These are phyloP conservation scores for Stropharia rugosoannulata DNA, from an alignment of 768 basidiomycete species.

Conservation along the genomic window DNA sequence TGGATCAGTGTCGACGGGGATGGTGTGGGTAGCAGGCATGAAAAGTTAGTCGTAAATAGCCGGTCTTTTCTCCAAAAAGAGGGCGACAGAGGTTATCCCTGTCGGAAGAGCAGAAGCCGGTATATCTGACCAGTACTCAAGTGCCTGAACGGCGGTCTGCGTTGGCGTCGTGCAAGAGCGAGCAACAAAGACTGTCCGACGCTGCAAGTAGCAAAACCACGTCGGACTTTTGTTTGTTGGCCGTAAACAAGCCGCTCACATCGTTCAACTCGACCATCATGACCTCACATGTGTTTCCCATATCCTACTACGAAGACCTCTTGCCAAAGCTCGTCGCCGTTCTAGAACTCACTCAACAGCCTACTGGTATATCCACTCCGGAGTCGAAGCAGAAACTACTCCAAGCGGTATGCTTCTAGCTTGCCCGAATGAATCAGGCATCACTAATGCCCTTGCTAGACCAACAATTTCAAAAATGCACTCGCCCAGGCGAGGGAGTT, in stretches of 20 bases:
- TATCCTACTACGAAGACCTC: constrained; percentile 53
- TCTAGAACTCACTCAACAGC: constrained; percentile 57
- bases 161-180: not conserved
- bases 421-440: not conserved
- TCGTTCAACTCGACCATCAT: constrained; percentile 1
- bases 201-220: constrained; percentile 7
- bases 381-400: constrained; percentile 67
- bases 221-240: constrained; percentile 16
- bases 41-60: constrained; percentile 1
- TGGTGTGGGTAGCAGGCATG: constrained; percentile 31
- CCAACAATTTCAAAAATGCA: constrained; percentile 66
- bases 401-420: constrained; percentile 47
- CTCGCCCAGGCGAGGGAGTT: constrained; percentile 60
- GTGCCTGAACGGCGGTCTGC: not conserved
- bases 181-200: not conserved
- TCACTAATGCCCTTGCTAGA: constrained; percentile 37
- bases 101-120: not conserved
- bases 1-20: constrained; percentile 22
- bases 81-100: not conserved
- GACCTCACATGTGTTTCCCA: constrained; percentile 32
- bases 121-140: not conserved
- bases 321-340: constrained; percentile 60
- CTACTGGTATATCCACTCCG: constrained; percentile 51
- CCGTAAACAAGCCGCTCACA: constrained; percentile 3
- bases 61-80: not conserved